These are phyloP conservation scores for Cercospora citrullina DNA, from an alignment of 2,329 filamentous ascomycete genomes.

Conservation along the genomic window DNA sequence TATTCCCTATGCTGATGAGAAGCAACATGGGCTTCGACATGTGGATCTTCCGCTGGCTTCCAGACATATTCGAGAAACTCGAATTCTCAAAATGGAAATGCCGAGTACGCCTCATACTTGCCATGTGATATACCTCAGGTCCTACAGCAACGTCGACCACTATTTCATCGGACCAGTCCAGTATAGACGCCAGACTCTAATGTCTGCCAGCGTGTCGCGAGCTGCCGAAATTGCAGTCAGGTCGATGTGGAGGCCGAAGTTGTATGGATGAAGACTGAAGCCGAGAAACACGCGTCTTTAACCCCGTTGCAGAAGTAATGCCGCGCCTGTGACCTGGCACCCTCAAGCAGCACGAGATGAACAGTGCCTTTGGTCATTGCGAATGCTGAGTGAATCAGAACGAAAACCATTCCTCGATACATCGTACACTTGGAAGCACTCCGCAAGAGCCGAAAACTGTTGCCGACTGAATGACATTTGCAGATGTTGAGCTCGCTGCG, in stretches of 20 bases:
- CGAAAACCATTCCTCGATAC: no score
- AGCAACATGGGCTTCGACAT: background rate
- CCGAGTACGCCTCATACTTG: background rate
- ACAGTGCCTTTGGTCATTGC: background rate
- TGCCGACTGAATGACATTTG: background rate
- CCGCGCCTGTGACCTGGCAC: background rate
- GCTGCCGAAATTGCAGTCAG: background rate
- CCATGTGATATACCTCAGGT: background rate
- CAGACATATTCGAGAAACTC: slow-evolving; percentile 5
- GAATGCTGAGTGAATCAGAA: background rate
- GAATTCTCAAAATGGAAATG: background rate
- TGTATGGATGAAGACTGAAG: background rate
- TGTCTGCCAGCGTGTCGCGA: background rate
- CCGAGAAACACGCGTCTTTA: slow-evolving; percentile 6
- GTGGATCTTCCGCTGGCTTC: background rate
- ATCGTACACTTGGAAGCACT: background rate
- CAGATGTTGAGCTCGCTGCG: slow-evolving; percentile 2
- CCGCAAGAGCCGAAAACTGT: background rate
- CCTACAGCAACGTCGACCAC: background rate
- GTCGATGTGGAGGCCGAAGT: slow-evolving; percentile 3
- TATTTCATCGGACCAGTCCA: background rate
- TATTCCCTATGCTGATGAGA: background rate
- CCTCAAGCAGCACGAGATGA: background rate
- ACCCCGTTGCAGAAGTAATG: slow-evolving; percentile 6
- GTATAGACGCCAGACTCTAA: background rate